Percentiles rank a stretch among this genome's conserved stretches.
Evolutionary conservation across 345 rosid genomes (phyloP).

Genomic region (Orychophragmus violaceus): DNA sequence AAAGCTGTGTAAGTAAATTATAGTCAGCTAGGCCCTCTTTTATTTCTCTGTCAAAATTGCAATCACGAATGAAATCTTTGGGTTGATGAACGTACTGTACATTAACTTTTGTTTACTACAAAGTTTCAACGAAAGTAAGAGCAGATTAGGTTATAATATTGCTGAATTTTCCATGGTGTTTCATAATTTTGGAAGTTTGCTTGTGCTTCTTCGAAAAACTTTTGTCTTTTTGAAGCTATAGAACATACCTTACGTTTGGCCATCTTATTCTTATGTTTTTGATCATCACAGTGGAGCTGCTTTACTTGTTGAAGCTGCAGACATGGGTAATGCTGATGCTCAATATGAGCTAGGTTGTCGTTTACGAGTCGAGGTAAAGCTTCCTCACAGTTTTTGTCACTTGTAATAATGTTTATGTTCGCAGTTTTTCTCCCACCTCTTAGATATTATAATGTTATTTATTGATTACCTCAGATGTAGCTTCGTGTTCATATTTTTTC

Average conservation of each 20-base stretch:
- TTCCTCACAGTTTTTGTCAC: background rate
- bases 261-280: background rate
- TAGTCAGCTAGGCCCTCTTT: background rate
- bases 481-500: background rate
- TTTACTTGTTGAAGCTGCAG: conserved; percentile 86
- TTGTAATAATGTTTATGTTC: background rate
- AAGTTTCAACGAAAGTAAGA: background rate
- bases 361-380: conserved; percentile 72
- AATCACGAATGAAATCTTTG: no score
- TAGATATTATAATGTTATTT: background rate
- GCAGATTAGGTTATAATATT: background rate
- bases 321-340: conserved; percentile 92
- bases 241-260: background rate
- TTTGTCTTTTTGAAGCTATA: no score
- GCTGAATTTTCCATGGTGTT: background rate
- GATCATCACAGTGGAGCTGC: conserved; percentile 66
- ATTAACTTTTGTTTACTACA: no score
- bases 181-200: background rate
- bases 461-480: background rate
- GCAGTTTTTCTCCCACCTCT: background rate
- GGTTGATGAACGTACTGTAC: background rate
- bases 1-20: conserved; percentile 64
- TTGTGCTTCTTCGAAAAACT: background rate
- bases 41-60: background rate
- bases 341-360: conserved; percentile 81